Evolutionary conservation across 2,329 filamentous ascomycete species (phyloP).

Genomic region (Monosporascus sp.): DNA sequence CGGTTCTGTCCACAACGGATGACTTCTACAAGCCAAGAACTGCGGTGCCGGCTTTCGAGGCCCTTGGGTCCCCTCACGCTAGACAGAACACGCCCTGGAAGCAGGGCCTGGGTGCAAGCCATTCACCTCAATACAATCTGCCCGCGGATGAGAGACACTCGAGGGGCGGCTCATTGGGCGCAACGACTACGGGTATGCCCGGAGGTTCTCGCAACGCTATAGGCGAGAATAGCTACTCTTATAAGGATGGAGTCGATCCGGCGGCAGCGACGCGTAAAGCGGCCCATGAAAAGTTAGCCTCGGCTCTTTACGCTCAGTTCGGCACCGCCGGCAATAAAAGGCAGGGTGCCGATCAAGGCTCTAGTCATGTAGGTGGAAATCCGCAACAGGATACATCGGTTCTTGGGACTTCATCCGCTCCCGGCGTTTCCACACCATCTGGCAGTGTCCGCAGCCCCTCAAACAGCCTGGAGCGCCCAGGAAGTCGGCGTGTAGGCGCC

Average conservation of each 20-base stretch:
- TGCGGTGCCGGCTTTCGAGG: constrained; percentile 13
- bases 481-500: constrained; percentile 5
- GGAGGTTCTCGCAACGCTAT: background rate
- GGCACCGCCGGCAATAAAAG: constrained; percentile 9
- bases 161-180: background rate
- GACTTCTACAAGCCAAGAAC: constrained; percentile 20
- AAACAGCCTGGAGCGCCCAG: constrained; percentile 13
- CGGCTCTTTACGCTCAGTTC: constrained; percentile 22
- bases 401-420: constrained; percentile 3
- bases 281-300: constrained; percentile 21
- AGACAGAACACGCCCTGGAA: constrained; percentile 9
- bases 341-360: constrained; percentile 6
- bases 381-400: constrained; percentile 8
- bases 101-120: background rate
- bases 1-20: constrained; percentile 11
- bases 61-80: constrained; percentile 18
- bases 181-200: background rate
- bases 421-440: constrained; percentile 4
- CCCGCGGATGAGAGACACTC: background rate
- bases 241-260: constrained; percentile 6
- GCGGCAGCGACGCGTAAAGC: constrained; percentile 17
- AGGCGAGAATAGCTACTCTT: constrained; percentile 1
- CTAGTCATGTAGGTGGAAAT: constrained; percentile 4
- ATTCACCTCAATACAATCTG: background rate
- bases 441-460: constrained; percentile 3